Evolutionary conservation across 2,329 filamentous ascomycete species (phyloP), one percentile per base, ranked within the genome.

Genomic region (Pyrenochaeta sp.): DNA sequence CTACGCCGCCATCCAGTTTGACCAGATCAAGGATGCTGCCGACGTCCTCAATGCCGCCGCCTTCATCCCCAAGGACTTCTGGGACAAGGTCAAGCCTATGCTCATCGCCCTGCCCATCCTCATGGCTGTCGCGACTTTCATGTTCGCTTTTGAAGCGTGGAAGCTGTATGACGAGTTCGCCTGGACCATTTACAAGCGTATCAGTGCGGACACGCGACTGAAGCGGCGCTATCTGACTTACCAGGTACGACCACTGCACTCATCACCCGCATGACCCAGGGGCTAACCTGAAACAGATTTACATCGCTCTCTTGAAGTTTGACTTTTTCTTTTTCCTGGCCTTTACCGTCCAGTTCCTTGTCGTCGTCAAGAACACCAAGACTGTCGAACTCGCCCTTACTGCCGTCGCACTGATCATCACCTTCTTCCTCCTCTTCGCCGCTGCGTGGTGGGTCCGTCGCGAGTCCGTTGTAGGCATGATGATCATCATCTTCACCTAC

Each of bases 311-410:
- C 10, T 85, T 99, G 62, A 99, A 99, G 78, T 99, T 99, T 76
- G 95, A 99, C 79, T 98, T 99, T 79, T 99, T 99, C 87, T 98
- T 99, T 83, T 99, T 99, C 83, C 87, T 99, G 45, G 95, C 94
- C 49, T 99, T 99, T 77, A 98, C 95, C 6, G 91, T 99, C 41
- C 95, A 99, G 73, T 99, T 99, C 77, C 85, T 98, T 48, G 94
- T 99, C 66, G 90, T 98, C 54, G 92, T 99, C 54, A 84, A 81
- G 55, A 81, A 85, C 60, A 83, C 82, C 21, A 83, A 84, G 42
- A 85, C 89, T 58, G 81, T 87, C 67, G 95, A 99, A 75, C 91
- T 95, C 67, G 90, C 85, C 49, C 82, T 98, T 46, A 99, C 96
- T 7, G 87, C 95, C 42, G 90, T 89, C 56, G 95, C 94, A 21